Conservation (phyloP, 2,329 filamentous ascomycete genomes). For the Colletotrichum karsti region DNA sequence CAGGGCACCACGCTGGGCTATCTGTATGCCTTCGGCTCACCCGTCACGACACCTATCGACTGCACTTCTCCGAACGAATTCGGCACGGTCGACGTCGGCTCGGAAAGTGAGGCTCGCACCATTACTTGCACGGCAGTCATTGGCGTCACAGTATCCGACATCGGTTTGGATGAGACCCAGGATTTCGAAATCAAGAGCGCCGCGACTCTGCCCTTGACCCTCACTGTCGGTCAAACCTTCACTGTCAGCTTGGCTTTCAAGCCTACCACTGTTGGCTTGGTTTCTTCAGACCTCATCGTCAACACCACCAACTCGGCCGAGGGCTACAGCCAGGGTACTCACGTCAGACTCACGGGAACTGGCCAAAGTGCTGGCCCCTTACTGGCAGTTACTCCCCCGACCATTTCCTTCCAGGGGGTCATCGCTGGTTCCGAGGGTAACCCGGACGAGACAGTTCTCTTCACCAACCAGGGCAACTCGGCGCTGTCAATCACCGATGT, state of each 20-base stretch:
- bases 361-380: conserved; percentile 55
- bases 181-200: conserved; percentile 47
- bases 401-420: conserved; percentile 57
- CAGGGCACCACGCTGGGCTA: conserved; percentile 59
- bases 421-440: conserved; percentile 52
- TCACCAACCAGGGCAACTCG: conserved; percentile 59
- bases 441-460: conserved; percentile 51
- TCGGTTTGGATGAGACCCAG: conserved; percentile 42
- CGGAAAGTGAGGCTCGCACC: conserved; percentile 32
- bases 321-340: conserved; percentile 56
- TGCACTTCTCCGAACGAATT: conserved; percentile 60
- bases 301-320: conserved; percentile 54
- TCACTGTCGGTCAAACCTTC: conserved; percentile 48
- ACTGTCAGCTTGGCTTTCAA: conserved; percentile 53
- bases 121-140: conserved; percentile 60
- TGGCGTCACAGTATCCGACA: conserved; percentile 47
- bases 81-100: conserved; percentile 41
- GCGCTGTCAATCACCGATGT: conserved; percentile 53
- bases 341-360: conserved; percentile 57
- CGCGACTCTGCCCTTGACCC: conserved; percentile 39
- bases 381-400: conserved; percentile 55
- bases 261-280: conserved; percentile 54
- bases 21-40: conserved; percentile 64
- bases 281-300: conserved; percentile 56
- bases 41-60: conserved; percentile 61